These are phyloP conservation scores for Aureobasidium uvarum DNA, from an alignment of 2,329 filamentous ascomycete genomes.

Conservation along the genomic window DNA sequence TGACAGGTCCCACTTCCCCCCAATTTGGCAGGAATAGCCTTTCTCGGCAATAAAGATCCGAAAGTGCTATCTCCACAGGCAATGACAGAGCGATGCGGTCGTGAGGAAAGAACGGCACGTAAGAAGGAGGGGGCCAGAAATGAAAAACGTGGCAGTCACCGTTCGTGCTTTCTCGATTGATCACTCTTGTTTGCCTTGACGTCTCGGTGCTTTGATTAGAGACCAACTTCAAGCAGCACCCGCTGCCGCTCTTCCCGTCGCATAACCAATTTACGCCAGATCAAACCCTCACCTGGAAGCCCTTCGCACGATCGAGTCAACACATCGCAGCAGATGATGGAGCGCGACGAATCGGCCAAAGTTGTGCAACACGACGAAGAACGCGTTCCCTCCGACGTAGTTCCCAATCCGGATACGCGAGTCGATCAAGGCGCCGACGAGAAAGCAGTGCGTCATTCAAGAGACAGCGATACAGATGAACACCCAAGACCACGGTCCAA, in stretches of 20 bases:
- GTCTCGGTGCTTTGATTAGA: neutral
- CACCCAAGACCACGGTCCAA: neutral
- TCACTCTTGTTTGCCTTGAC: neutral
- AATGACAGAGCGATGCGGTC: slow-evolving; percentile 7
- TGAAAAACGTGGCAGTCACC: neutral
- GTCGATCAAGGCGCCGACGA: slow-evolving; percentile 7
- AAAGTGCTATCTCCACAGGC: slow-evolving; percentile 7
- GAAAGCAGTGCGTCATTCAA: slow-evolving; percentile 6
- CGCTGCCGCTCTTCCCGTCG: neutral
- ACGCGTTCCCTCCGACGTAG: slow-evolving; percentile 22
- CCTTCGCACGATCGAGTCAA: neutral
- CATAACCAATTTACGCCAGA: neutral
- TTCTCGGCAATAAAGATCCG: slow-evolving; percentile 7
- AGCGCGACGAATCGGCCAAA: neutral
- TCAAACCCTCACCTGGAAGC: neutral
- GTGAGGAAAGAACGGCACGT: slow-evolving; percentile 2
- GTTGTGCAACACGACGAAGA: slow-evolving; percentile 3
- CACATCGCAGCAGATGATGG: neutral
- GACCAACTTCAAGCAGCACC: neutral
- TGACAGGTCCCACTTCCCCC: neutral
- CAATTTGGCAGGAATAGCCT: slow-evolving; percentile 9
- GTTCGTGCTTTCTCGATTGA: neutral
- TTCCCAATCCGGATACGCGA: slow-evolving; percentile 3
- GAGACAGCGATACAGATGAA: slow-evolving; percentile 13
- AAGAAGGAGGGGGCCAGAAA: slow-evolving; percentile 12